Conservation (phyloP, 495 filamentous ascomycete genomes). For the Penicillium egyptiacum region DNA sequence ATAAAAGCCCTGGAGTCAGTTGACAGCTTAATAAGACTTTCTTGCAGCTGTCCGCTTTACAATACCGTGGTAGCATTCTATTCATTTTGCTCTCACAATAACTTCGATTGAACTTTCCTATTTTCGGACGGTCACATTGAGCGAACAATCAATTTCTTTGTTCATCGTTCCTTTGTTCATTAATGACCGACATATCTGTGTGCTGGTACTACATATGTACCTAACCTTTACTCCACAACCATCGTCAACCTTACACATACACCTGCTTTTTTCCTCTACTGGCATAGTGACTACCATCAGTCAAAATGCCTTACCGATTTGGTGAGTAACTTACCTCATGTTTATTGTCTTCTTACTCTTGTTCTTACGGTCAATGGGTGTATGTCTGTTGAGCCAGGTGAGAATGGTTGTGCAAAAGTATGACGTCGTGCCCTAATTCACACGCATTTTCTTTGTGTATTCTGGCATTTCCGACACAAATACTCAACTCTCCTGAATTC, state of each 20-base stretch:
- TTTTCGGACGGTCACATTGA: background rate
- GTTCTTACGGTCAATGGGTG: background rate
- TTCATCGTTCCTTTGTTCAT: background rate
- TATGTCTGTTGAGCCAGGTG: background rate
- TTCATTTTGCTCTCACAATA: background rate
- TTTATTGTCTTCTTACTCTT: background rate
- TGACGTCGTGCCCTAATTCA: background rate
- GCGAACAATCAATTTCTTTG: background rate
- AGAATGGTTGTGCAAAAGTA: background rate
- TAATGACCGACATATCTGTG: background rate
- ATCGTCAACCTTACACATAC: background rate
- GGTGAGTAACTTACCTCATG: constrained; percentile 4
- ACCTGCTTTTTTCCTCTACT: constrained; percentile 9
- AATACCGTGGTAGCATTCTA: background rate
- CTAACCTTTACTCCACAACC: background rate
- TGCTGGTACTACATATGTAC: background rate
- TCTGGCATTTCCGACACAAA: background rate
- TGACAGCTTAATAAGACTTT: background rate
- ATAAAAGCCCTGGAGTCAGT: background rate
- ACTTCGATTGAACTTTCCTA: background rate
- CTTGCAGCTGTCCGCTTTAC: background rate
- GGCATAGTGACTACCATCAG: background rate
- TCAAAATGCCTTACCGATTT: constrained; percentile 2
- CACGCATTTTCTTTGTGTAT: background rate
- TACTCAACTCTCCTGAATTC: background rate